A percentile compares a stretch with the other conserved stretches of the same genome.
phyloP scores from a whole-genome alignment of 202 grass and related monocot species.

The Bolboschoenoplectus hybrid region DNA sequence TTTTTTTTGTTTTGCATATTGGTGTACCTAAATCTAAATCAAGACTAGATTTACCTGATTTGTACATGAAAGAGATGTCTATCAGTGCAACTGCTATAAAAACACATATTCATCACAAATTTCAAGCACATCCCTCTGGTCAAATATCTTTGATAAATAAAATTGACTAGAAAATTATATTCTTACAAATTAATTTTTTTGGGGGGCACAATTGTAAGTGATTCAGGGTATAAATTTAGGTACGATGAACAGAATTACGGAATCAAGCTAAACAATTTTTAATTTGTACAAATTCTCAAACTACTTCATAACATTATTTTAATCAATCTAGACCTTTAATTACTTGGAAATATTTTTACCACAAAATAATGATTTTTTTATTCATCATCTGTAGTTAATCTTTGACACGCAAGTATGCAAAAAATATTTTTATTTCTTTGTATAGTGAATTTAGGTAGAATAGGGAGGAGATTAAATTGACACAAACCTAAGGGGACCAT shows the following conservation, averaged over 20 bases:
- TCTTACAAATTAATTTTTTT: neutral
- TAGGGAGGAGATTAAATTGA: constrained; percentile 25
- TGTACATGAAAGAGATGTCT: neutral
- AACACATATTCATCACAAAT: neutral
- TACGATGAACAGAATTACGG: neutral
- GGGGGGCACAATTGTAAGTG: neutral
- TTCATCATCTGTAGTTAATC: neutral
- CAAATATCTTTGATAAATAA: neutral
- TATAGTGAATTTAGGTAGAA: constrained; percentile 25
- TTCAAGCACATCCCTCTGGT: neutral
- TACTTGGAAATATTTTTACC: neutral
- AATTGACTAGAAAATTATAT: neutral
- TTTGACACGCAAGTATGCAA: constrained; percentile 29
- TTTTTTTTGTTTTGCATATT: neutral
- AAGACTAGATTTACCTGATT: neutral
- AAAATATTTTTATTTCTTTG: neutral
- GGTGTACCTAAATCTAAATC: constrained; percentile 14
- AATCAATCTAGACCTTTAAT: neutral
- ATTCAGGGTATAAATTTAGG: neutral
- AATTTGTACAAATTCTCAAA: neutral
- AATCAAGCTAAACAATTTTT: neutral
- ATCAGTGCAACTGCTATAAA: neutral
- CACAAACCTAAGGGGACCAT: constrained; percentile 30
- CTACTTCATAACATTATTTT: neutral
- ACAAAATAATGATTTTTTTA: neutral